These are phyloP conservation scores for Neopestalotiopsis rosae DNA, from an alignment of 2,329 filamentous ascomycete species.

Conservation along the genomic window DNA sequence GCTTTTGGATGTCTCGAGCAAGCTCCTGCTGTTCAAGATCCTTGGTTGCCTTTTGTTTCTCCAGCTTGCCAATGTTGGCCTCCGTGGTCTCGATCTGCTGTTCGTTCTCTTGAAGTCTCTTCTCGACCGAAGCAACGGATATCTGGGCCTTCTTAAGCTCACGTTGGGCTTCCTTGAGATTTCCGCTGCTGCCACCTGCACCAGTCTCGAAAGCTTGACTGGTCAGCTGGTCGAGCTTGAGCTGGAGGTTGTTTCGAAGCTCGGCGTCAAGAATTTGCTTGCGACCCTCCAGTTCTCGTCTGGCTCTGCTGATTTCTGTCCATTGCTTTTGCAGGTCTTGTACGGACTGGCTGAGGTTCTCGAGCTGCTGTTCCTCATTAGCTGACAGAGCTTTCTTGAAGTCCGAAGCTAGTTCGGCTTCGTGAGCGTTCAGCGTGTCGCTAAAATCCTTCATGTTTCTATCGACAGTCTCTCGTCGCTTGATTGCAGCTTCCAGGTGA, in stretches of 20 bases:
- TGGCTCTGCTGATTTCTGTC: slow-evolving; percentile 73
- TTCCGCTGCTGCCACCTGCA: slow-evolving; percentile 66
- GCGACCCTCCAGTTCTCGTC: slow-evolving; percentile 77
- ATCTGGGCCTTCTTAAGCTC: slow-evolving; percentile 82
- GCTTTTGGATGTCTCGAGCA: slow-evolving; percentile 77
- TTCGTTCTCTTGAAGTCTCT: slow-evolving; percentile 77
- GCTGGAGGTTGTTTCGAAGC: slow-evolving; percentile 85
- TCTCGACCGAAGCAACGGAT: slow-evolving; percentile 68
- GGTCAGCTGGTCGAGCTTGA: slow-evolving; percentile 85
- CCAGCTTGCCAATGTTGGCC: slow-evolving; percentile 40
- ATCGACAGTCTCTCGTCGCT: slow-evolving; percentile 71
- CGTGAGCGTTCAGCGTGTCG: slow-evolving; percentile 76
- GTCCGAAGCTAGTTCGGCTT: slow-evolving; percentile 80
- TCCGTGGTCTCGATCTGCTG: slow-evolving; percentile 66
- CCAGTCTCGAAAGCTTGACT: slow-evolving; percentile 73
- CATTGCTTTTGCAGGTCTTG: slow-evolving; percentile 79
- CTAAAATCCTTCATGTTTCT: slow-evolving; percentile 77
- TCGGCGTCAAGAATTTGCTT: slow-evolving; percentile 88
- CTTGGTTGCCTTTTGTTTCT: slow-evolving; percentile 61
- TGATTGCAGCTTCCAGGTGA: slow-evolving; percentile 72
- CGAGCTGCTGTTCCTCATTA: slow-evolving; percentile 83
- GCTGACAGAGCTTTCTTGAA: slow-evolving; percentile 89
- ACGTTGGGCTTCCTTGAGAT: slow-evolving; percentile 77
- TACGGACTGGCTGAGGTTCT: slow-evolving; percentile 70
- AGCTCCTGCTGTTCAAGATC: slow-evolving; percentile 78